These are phyloP conservation scores for Epichloe gansuensis DNA, from an alignment of 2,329 filamentous ascomycete genomes.

Conservation along the genomic window DNA sequence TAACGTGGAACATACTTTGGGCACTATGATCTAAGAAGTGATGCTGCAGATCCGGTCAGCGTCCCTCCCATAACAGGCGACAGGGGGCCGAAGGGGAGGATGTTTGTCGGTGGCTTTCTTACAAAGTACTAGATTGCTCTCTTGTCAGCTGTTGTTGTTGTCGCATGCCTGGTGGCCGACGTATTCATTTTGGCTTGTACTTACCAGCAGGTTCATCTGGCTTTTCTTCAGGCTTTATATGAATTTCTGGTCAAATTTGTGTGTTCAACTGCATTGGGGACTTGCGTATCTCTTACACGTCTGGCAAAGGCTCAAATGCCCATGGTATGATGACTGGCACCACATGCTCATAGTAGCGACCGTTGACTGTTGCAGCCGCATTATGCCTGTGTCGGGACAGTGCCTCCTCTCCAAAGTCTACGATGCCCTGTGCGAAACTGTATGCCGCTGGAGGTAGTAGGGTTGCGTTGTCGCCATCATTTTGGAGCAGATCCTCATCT, in stretches of 20 bases:
- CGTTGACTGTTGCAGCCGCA: neutral
- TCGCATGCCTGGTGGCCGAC: neutral
- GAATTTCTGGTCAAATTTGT: neutral
- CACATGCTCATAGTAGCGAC: slow-evolving; percentile 53
- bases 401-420: slow-evolving; percentile 15
- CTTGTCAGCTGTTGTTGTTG: neutral
- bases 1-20: slow-evolving; percentile 27
- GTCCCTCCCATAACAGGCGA: neutral
- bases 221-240: slow-evolving; percentile 36
- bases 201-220: slow-evolving; percentile 62
- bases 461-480: neutral
- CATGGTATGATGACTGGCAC: slow-evolving; percentile 47
- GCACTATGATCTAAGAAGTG: slow-evolving; percentile 72
- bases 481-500: neutral
- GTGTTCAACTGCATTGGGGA: neutral
- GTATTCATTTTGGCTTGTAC: slow-evolving; percentile 8
- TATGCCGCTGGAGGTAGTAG: neutral
- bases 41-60: slow-evolving; percentile 20
- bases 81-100: neutral
- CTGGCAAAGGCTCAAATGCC: slow-evolving; percentile 35
- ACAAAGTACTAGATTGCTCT: slow-evolving; percentile 32
- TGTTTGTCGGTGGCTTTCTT: slow-evolving; percentile 12
- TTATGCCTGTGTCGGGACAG: neutral
- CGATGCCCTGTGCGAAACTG: slow-evolving; percentile 6
- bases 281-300: slow-evolving; percentile 19